Evolutionary conservation across 208 protist species (phyloP), one percentile per base, ranked within the genome.

Genomic region (Blastocrithidia nonstop): DNA sequence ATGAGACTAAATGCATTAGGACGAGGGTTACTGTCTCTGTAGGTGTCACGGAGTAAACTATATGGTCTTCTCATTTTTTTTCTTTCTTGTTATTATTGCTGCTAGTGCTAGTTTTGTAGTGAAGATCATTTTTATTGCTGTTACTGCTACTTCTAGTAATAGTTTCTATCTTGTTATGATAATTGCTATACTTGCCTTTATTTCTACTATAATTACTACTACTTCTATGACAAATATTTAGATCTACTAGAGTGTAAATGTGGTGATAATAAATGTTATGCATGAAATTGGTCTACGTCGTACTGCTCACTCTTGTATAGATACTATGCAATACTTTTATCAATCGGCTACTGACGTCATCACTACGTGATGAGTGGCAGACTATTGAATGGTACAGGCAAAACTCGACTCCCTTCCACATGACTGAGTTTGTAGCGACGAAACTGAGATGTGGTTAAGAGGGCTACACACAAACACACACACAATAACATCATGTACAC

Each of bases 321-420:
- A n/a, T 61, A 32, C 13, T 48, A 46, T n/a, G 58, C 28, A 40
- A 17, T 25, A 9, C 39, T 37, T 5, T 25, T 15, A 31, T 74
- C 48, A 19, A 66, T 26, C 0, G 64, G 46, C n/a, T 48, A 0
- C 33, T 64, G 45, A 33, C 61, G 50, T 73, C 78, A 88, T 25
- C 57, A 50, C 35, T 78, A 63, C 13, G 61, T 83, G 50, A 69
- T 53, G 13, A 81, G 57, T 0, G 78, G 73, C 25, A 83, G 49
- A 16, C 57, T 58, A 41, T 82, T 83, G 57, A 78, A 67, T 29
- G 48, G 24, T 1, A 88, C 55, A 0, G 70, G 52, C 7, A 78
- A 23, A n/a, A 83, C 40, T 21, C 58, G 54, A 44, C 50, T 78
- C 23, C 62, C 69, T 0, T 71, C 70, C 11, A 62, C 61, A 25